Percentiles rank a stretch among this genome's conserved stretches.
These are phyloP conservation scores for Coemansia javaensis DNA, from an alignment of 192 early-diverging fungal species.

Conservation along the genomic window DNA sequence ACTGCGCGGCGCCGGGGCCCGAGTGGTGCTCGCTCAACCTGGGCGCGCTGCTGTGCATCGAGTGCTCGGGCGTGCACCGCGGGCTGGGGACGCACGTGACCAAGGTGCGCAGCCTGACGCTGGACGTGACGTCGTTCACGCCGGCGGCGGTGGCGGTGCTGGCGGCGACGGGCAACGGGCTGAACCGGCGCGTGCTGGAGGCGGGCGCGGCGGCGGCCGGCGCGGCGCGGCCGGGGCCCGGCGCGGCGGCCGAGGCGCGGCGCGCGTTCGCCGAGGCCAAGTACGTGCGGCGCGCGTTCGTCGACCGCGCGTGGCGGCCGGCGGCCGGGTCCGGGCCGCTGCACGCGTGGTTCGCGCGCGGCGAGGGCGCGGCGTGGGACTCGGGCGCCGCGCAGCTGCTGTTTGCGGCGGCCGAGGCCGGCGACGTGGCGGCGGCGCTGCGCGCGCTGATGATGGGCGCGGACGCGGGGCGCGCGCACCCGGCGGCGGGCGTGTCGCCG, in stretches of 20 bases:
- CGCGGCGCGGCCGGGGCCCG: conserved; percentile 43
- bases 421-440: conserved; percentile 53
- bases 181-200: conserved; percentile 24
- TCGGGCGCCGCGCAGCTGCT: conserved; percentile 16
- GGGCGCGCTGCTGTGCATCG: conserved; percentile 79
- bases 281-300: conserved; percentile 54
- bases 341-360: not conserved
- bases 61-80: conserved; percentile 90
- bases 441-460: conserved; percentile 70
- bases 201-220: not conserved
- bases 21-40: conserved; percentile 88
- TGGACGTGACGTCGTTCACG: conserved; percentile 63
- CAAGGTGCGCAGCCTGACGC: conserved; percentile 76
- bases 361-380: conserved; percentile 2
- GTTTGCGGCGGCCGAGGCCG: conserved; percentile 30
- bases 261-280: conserved; percentile 67
- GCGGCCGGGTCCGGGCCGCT: conserved; percentile 14
- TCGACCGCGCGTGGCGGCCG: conserved; percentile 30
- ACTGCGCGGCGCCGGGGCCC: conserved; percentile 59
- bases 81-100: conserved; percentile 85
- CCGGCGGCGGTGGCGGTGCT: conserved; percentile 34
- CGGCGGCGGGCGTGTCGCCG: conserved; percentile 2
- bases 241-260: conserved; percentile 52
- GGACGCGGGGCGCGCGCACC: conserved; percentile 49
- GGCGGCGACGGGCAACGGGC: conserved; percentile 26